Evolutionary conservation across 768 basidiomycete species (phyloP), one percentile per base, ranked within the genome.

Genomic region (Clitopilus passeckerianus): DNA sequence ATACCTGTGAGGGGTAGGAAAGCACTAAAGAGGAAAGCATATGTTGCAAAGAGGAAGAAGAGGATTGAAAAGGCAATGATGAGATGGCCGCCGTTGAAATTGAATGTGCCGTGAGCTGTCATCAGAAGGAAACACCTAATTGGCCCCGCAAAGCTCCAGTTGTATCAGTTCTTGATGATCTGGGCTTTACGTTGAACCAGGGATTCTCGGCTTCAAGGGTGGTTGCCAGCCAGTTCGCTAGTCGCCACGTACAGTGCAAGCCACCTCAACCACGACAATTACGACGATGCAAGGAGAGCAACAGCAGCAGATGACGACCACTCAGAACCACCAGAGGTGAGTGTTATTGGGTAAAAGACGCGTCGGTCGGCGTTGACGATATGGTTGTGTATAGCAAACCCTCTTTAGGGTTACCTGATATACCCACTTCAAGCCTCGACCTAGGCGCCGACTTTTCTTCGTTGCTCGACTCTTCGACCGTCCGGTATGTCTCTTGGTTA

Each of bases 11-110:
- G 61, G 46, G 87, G 86, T 50, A 86, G 64, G 67, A 90, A 84
- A 44, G 86, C 79, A 66, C 86, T 85, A 67, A 90, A 77, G 35
- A 91, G 74, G 46, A 87, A 72, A 23, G 86, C 85, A 72, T 90
- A 86, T 62, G 77, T 79, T 43, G 82, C 83, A 52, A 86, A 18
- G 16, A 77, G 59, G 66, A 90, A 83, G 71, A 90, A 87, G 12
- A 79, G 52, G 30, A 72, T 59, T 41, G 86, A 79, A 27, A 76
- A 64, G 34, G 67, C 63, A 57, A 89, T 65, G 64, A 85, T 70
- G 61, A 77, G 62, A 67, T 83, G 78, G 15, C 86, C 86, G 24
- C 65, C 63, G 60, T 30, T 30, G 27, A 30, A 30, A 30, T 76
- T 69, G 41, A 64, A 14, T 41, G 37, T 41, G 37, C 37, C 37